These are phyloP conservation scores for Dioscorea zingiberensis DNA, from an alignment of 106 monocot genomes.

Conservation along the genomic window DNA sequence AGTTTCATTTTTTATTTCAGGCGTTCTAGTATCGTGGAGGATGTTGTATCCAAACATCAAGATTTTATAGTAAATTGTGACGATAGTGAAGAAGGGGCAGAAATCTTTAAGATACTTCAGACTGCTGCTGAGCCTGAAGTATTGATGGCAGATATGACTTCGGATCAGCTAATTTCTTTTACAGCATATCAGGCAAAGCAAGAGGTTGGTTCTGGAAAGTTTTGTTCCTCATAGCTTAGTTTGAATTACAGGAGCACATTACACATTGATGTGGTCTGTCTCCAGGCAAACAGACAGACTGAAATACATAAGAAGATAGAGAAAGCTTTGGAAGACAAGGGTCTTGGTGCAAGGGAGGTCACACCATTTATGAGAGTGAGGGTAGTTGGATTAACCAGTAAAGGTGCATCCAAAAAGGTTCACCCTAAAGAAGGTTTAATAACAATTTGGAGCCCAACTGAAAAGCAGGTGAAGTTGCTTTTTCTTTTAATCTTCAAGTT, in stretches of 20 bases:
- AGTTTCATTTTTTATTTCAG: constrained; percentile 25
- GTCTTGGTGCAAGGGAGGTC: constrained; percentile 71
- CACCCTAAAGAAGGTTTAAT: constrained; percentile 49
- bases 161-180: constrained; percentile 74
- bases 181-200: constrained; percentile 63
- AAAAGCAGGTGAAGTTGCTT: constrained; percentile 49
- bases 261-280: background rate
- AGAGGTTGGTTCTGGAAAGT: constrained; percentile 32
- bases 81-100: constrained; percentile 79
- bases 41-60: constrained; percentile 46
- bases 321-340: constrained; percentile 71
- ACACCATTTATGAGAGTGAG: constrained; percentile 85
- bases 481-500: no score
- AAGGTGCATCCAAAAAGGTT: constrained; percentile 28
- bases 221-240: background rate
- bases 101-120: constrained; percentile 61
- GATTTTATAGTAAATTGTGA: constrained; percentile 21
- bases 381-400: constrained; percentile 52
- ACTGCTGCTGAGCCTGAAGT: constrained; percentile 80
- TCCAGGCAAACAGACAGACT: constrained; percentile 57
- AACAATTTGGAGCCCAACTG: constrained; percentile 93
- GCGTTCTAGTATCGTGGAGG: constrained; percentile 58
- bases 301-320: constrained; percentile 64
- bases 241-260: background rate
- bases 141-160: constrained; percentile 82